A percentile compares a stretch with the other conserved stretches of the same genome.
Conservation (phyloP, 805 yeast species). For the Metschnikowia shivogae region DNA sequence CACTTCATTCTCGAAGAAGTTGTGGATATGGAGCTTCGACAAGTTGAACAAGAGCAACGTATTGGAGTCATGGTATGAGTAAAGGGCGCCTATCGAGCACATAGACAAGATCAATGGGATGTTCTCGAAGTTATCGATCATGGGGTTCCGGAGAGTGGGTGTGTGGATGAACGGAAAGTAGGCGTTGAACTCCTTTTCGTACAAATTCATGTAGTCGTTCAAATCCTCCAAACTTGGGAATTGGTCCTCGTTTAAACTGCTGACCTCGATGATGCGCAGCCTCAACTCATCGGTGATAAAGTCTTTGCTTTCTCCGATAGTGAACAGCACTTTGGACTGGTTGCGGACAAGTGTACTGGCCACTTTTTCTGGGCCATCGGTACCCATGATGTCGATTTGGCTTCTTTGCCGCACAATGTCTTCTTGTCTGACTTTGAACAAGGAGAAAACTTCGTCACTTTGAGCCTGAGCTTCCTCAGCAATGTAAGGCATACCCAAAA, state of each 20-base stretch:
- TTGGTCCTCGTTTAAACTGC: conserved; percentile 52
- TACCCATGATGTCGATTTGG: conserved; percentile 1
- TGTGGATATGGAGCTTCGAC: conserved; percentile 62
- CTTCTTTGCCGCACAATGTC: conserved; percentile 53
- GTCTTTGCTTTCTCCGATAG: conserved; percentile 18
- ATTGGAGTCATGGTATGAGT: conserved; percentile 73
- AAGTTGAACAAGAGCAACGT: conserved; percentile 68
- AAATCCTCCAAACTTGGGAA: conserved; percentile 76
- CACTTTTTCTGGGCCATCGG: conserved; percentile 2
- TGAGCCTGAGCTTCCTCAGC: conserved; percentile 22
- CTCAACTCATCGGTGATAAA: conserved; percentile 52
- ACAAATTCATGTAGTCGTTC: conserved; percentile 71
- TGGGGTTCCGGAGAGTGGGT: conserved; percentile 46
- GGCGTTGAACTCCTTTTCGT: conserved; percentile 70
- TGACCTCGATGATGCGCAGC: conserved; percentile 46
- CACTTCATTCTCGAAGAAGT: conserved; percentile 53
- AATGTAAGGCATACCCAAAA: conserved; percentile 24
- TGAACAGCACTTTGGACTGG: conserved; percentile 15
- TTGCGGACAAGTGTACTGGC: neutral
- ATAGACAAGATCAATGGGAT: conserved; percentile 72
- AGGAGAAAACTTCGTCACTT: conserved; percentile 49
- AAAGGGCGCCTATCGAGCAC: conserved; percentile 87
- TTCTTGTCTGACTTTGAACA: conserved; percentile 62
- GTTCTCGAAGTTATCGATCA: conserved; percentile 41
- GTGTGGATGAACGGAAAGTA: conserved; percentile 84